Evolutionary conservation across 2,329 filamentous ascomycete species (phyloP), one percentile per base, ranked within the genome.

Genomic region (Apiospora phragmitis): DNA sequence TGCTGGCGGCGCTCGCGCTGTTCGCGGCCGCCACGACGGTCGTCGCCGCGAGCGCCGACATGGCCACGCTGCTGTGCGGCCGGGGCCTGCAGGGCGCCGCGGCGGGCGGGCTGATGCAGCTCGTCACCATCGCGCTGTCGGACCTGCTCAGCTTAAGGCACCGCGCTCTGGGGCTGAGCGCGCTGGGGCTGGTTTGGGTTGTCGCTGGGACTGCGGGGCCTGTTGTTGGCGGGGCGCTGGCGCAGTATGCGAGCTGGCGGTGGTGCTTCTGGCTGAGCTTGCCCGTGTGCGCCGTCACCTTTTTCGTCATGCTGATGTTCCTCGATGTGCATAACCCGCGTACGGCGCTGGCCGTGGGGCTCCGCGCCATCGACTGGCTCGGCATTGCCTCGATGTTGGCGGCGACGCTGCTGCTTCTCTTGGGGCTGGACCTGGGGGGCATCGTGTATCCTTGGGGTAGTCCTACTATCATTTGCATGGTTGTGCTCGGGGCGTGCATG

Each of bases 261-360:
- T 92, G 90, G 89, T 87, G 92, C 67, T 91, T 92, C 77, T 92
- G 86, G 84, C 84, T 91, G 73, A 91, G 91, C 73, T 79, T 91
- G 3, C 89, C 89, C 2, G 87, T 91, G 75, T 71, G 89, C 24
- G 85, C 84, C 3, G 77, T 81, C 21, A 74, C 85, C 65, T 79
- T 88, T 73, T 80, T 89, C 24, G 72, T 75, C 65, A 72, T 89
- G 42, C 90, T 90, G 78, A 79, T 91, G 38, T 84, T 87, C 75
- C 84, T 87, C 83, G 85, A 41, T 81, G 89, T 69, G 83, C 86
- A 68, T 80, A 84, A 70, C 77, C 85, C 7, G 83, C 85, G 0
- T 82, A 81, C 65, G 82, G 82, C 24, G 79, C 89, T 68, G 38
- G 80, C 1, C 76, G 81, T 38, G 89, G 89, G 74, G 80, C 89